Evolutionary conservation across 1,284 basidiomycete species (phyloP).

Genomic region (Ceratobasidium sp.): DNA sequence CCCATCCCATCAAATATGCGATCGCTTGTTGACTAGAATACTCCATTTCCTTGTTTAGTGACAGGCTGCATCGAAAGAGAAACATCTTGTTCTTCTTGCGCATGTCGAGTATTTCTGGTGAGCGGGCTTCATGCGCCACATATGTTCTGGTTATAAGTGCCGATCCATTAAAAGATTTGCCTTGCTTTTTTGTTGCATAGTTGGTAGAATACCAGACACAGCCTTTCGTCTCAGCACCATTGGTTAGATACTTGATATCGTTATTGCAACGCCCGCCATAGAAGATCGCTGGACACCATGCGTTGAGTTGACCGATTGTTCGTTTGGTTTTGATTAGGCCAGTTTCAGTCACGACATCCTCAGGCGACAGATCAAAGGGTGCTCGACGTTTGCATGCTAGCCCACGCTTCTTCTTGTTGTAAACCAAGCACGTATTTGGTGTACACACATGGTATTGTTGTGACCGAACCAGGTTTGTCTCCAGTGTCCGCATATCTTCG

Average conservation of each 20-base stretch:
- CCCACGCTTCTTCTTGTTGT: slow-evolving; percentile 46
- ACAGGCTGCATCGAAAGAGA: slow-evolving; percentile 9
- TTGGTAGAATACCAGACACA: slow-evolving; percentile 46
- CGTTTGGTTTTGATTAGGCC: slow-evolving; percentile 36
- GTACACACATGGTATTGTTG: neutral
- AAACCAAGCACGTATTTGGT: slow-evolving; percentile 43
- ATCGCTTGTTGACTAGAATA: slow-evolving; percentile 36
- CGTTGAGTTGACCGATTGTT: slow-evolving; percentile 50
- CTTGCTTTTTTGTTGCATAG: slow-evolving; percentile 52
- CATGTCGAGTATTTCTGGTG: neutral
- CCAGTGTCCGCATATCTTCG: slow-evolving; percentile 38
- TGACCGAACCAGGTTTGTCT: neutral
- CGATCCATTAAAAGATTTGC: slow-evolving; percentile 48
- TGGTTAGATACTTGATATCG: slow-evolving; percentile 50
- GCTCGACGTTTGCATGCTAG: slow-evolving; percentile 55
- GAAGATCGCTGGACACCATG: slow-evolving; percentile 51
- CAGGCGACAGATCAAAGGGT: slow-evolving; percentile 50
- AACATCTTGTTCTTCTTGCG: neutral
- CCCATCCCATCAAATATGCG: slow-evolving; percentile 24
- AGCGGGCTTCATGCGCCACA: neutral
- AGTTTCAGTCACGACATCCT: slow-evolving; percentile 46
- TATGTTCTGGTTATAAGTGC: slow-evolving; percentile 33
- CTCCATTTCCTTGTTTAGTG: slow-evolving; percentile 38
- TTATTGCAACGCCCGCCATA: slow-evolving; percentile 52
- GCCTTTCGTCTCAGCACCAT: neutral